Evolutionary conservation across 345 rosid species (phyloP).

Genomic region (Eucalyptus polyanthemos): DNA sequence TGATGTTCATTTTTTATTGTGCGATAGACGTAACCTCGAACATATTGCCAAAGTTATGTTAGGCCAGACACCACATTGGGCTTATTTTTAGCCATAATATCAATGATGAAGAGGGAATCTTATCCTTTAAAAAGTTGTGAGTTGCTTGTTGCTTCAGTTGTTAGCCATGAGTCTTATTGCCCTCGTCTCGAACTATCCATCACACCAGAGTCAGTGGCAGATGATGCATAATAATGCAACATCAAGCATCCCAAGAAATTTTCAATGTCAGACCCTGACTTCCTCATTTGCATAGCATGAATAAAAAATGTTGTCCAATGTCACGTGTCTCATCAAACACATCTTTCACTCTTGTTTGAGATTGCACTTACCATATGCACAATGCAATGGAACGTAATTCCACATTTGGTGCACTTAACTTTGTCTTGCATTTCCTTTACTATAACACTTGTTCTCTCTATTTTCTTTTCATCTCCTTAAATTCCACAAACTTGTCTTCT

Average conservation of each 20-base stretch:
- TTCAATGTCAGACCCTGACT: neutral
- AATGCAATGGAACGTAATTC: neutral
- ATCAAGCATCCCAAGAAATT: neutral
- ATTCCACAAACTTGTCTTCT: neutral
- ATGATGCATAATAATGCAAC: neutral
- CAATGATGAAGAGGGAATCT: neutral
- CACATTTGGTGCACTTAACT: neutral
- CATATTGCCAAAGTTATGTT: neutral
- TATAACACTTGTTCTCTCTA: neutral
- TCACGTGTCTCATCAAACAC: neutral
- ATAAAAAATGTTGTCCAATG: neutral
- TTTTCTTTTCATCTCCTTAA: neutral
- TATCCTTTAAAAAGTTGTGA: neutral
- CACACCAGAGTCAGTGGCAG: neutral
- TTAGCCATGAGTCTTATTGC: neutral
- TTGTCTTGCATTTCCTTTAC: neutral
- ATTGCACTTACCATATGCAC: neutral
- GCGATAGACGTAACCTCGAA: neutral
- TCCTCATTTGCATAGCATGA: neutral
- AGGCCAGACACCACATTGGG: neutral
- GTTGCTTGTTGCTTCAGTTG: neutral
- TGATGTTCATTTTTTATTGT: neutral
- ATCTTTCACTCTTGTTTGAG: neutral
- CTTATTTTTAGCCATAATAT: neutral
- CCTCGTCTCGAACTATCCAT: neutral